phyloP scores from a whole-genome alignment of 805 yeast genomes.

The Schizosaccharomyces octosporus region DNA sequence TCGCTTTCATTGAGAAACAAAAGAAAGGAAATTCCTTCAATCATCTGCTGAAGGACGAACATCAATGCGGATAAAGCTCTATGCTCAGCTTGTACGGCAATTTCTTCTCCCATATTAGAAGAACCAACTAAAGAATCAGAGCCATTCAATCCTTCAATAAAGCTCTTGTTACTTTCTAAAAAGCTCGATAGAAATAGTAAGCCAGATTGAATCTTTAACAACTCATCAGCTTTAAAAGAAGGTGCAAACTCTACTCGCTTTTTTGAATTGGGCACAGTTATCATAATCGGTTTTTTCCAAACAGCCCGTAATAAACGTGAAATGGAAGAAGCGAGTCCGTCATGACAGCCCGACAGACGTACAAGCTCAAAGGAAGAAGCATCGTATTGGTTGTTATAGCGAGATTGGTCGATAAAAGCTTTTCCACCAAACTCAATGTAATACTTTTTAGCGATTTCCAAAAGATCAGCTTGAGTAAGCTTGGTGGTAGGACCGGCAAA shows the following conservation, averaged over 20 bases:
- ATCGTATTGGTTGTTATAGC: slow-evolving; percentile 4
- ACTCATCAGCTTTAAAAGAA: slow-evolving; percentile 1
- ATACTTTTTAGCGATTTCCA: slow-evolving; percentile 14
- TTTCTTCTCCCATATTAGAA: slow-evolving; percentile 12
- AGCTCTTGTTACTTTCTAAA: slow-evolving; percentile 21
- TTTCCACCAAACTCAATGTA: slow-evolving; percentile 17
- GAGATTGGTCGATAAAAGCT: background rate
- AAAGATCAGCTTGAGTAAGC: slow-evolving; percentile 15
- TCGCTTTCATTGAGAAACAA: slow-evolving; percentile 55
- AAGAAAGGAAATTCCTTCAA: slow-evolving; percentile 75
- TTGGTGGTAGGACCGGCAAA: slow-evolving; percentile 11
- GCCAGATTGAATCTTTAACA: slow-evolving; percentile 12
- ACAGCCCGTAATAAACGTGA: slow-evolving; percentile 54
- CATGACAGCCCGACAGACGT: slow-evolving; percentile 73
- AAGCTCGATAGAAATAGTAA: slow-evolving; percentile 15
- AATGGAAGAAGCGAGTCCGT: slow-evolving; percentile 58
- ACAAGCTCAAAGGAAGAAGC: slow-evolving; percentile 18
- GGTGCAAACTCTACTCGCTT: background rate
- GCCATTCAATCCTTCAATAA: slow-evolving; percentile 20
- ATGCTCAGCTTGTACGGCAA: slow-evolving; percentile 52
- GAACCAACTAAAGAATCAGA: slow-evolving; percentile 9
- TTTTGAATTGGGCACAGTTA: background rate
- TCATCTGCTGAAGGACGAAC: slow-evolving; percentile 48
- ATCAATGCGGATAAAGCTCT: slow-evolving; percentile 61
- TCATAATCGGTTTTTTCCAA: slow-evolving; percentile 55